Percentiles rank a stretch among this genome's conserved stretches.
Evolutionary conservation across 2,329 filamentous ascomycete species (phyloP).

Genomic region (Helminthosporium solani): DNA sequence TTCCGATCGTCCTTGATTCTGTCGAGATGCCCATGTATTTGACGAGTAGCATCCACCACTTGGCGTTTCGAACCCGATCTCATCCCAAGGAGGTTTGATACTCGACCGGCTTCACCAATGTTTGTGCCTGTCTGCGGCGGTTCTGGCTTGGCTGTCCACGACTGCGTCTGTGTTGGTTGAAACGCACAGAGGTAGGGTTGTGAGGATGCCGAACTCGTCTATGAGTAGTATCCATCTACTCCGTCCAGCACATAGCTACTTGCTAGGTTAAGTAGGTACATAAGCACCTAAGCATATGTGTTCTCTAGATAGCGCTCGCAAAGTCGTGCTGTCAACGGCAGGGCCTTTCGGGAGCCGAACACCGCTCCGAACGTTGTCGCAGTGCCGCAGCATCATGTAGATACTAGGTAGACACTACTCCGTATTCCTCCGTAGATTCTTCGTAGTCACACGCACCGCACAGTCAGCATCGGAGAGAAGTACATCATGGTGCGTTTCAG

Average conservation of each 20-base stretch:
- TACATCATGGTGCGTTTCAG: not conserved
- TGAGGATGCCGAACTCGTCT: too few relatives aligned
- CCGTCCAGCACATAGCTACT: too few relatives aligned
- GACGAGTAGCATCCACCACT: too few relatives aligned
- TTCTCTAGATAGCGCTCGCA: too few relatives aligned
- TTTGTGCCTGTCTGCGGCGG: slow-evolving; percentile 3
- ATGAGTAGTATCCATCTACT: too few relatives aligned
- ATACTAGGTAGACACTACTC: too few relatives aligned
- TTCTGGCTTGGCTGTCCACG: not conserved
- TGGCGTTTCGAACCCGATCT: slow-evolving; percentile 13
- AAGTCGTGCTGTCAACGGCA: not conserved
- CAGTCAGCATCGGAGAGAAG: not conserved
- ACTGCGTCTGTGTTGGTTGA: not conserved
- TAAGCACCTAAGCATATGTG: too few relatives aligned
- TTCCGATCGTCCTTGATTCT: too few relatives aligned
- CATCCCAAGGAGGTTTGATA: slow-evolving; percentile 14
- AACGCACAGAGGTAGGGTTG: not conserved
- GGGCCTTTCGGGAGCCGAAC: not conserved
- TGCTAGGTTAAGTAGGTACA: too few relatives aligned
- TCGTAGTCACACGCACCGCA: not conserved
- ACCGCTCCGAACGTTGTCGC: not conserved
- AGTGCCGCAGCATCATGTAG: too few relatives aligned
- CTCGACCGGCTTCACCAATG: slow-evolving; percentile 21
- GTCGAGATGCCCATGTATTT: too few relatives aligned
- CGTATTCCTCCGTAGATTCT: too few relatives aligned